Base-by-base conservation (phyloP, 1,284 basidiomycete species). In the Coniophora puteana region DNA sequence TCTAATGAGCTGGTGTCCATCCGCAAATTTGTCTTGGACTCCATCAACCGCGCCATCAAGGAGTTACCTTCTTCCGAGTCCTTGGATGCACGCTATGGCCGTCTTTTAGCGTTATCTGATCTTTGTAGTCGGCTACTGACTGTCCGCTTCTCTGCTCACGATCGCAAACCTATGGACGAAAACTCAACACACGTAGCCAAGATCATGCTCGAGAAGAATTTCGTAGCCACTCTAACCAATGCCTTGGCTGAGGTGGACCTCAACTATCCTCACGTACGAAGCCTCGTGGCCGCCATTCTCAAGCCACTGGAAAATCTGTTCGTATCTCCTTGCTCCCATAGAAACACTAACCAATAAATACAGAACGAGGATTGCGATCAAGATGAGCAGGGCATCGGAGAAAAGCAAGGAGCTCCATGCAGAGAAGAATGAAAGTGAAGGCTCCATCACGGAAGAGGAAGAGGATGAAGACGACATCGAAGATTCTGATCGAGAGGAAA, bases 151-250 rank as follows among this genome's bases (percentile, higher is more conserved):
- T 81, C 78, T 50, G 61, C 62, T 16, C 65, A 64, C 8, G 63
- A 71, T 22, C 77, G 81, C 37, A 85, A 87, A 56, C 68, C 76
- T 23, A 73, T 78, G 44, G 89, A 94, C 31, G 94, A 96, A 38
- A 73, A 79, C 10, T 85, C 88, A 3, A 86, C 93, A 13, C 93
- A 97, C 49, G 78, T 98, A 44, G 93, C 96, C 30, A 99, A 98
- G 69, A 78, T 94, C 48, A 99, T 99, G 96, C 68, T 99, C 33
- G 96, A 99, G 71, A 97, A 98, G 72, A 93, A 92, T 59, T 96
- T 90, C 54, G 96, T 98, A 16, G 77, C 87, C 5, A 84, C 88
- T 4, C 71, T 99, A 24, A 98, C 96, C 0, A 86, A 74, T 38
- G 88, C 93, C 10, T 74, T 98, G 8, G 85, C 90, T 6, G 96